Percentiles rank a stretch among this genome's conserved stretches.
phyloP scores from a whole-genome alignment of 768 basidiomycete species.

The Mycena leptocephala region DNA sequence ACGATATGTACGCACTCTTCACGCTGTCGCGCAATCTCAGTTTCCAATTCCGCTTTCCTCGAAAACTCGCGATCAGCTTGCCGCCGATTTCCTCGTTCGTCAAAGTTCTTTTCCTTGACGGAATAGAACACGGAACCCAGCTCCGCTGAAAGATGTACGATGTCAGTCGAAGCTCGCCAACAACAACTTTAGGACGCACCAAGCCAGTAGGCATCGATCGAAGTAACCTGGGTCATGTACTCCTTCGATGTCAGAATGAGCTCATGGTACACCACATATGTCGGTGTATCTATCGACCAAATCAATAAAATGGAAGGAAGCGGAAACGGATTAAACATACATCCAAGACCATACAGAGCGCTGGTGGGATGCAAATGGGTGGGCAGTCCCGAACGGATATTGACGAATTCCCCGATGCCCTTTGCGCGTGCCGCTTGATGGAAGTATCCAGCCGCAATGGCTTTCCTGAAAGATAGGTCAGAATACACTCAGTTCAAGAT shows the following conservation, averaged over 20 bases:
- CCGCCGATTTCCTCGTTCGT: conserved; percentile 84
- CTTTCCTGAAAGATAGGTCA: conserved; percentile 74
- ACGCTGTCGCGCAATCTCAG: conserved; percentile 89
- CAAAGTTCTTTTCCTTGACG: conserved; percentile 98
- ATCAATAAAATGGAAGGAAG: conserved; percentile 27
- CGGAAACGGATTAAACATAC: conserved; percentile 61
- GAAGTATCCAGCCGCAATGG: conserved; percentile 98
- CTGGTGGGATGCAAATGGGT: conserved; percentile 98
- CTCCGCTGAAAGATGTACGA: conserved; percentile 71
- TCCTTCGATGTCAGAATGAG: conserved; percentile 95
- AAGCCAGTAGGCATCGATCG: conserved; percentile 98
- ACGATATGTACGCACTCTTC: conserved; percentile 70
- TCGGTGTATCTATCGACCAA: conserved; percentile 82
- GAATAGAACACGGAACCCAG: conserved; percentile 98
- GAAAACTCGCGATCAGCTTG: conserved; percentile 93
- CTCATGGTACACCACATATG: conserved; percentile 98
- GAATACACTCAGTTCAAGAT: background rate
- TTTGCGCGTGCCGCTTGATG: conserved; percentile 98
- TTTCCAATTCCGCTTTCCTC: conserved; percentile 91
- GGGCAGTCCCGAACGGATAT: conserved; percentile 94
- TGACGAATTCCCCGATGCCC: conserved; percentile 99
- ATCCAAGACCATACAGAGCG: conserved; percentile 96
- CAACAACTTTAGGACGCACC: conserved; percentile 63
- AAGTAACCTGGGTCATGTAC: conserved; percentile 99
- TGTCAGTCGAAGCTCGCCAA: background rate